Conservation (phyloP, 1,284 basidiomycete species). For the Malassezia psittaci region DNA sequence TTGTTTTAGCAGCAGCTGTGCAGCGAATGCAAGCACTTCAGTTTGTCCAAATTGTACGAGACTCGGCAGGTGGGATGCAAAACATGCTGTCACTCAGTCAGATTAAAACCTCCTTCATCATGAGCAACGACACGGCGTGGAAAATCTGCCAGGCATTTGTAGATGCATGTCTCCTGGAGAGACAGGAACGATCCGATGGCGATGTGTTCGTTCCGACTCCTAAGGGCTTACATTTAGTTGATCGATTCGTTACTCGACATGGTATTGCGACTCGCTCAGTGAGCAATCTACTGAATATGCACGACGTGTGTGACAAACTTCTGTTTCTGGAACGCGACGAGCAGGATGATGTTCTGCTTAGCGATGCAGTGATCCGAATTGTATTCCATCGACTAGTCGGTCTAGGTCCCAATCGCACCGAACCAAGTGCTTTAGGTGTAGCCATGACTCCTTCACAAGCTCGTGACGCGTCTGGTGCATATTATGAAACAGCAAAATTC, state of each 20-base stretch:
- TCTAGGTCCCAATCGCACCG: slow-evolving; percentile 47
- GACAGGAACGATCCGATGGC: slow-evolving; percentile 58
- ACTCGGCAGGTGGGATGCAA: slow-evolving; percentile 92
- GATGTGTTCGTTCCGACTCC: slow-evolving; percentile 92
- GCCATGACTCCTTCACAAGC: slow-evolving; percentile 21
- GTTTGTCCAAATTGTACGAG: slow-evolving; percentile 96
- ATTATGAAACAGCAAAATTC: slow-evolving; percentile 55
- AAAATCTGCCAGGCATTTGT: slow-evolving; percentile 99
- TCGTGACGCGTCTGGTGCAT: slow-evolving; percentile 40
- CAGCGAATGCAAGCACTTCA: slow-evolving; percentile 87
- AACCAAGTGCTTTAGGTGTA: slow-evolving; percentile 10
- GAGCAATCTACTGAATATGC: slow-evolving; percentile 69
- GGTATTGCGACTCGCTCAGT: slow-evolving; percentile 70
- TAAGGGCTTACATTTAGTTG: slow-evolving; percentile 94
- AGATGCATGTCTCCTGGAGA: slow-evolving; percentile 82
- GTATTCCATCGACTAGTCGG: slow-evolving; percentile 91
- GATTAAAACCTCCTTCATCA: slow-evolving; percentile 97
- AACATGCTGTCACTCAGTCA: slow-evolving; percentile 95
- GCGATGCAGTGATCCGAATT: slow-evolving; percentile 84
- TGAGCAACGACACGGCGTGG: slow-evolving; percentile 98
- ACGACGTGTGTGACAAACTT: slow-evolving; percentile 95
- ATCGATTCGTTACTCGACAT: slow-evolving; percentile 98
- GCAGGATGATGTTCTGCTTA: slow-evolving; percentile 91
- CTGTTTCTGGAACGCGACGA: slow-evolving; percentile 87
- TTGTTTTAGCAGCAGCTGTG: slow-evolving; percentile 92